Evolutionary conservation across 1,139 yeast species (phyloP), one percentile per base, ranked within the genome.

Genomic region (Pichia sp.): DNA sequence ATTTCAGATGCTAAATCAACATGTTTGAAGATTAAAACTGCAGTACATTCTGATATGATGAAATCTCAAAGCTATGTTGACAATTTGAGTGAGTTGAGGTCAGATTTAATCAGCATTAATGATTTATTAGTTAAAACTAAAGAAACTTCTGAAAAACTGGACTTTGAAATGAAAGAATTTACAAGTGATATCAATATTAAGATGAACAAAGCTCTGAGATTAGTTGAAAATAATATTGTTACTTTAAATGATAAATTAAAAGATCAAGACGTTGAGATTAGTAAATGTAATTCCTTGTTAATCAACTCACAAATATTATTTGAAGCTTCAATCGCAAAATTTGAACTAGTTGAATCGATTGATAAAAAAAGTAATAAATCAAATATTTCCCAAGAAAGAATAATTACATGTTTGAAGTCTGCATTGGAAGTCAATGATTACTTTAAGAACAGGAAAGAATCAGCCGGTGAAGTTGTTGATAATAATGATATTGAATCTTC

Each of bases 301-400:
- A 24, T 54, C 1, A 55, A 58, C 41, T 52, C 65, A 9, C 55
- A 60, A 45, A 51, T 57, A n/a, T 39, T 62, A 32, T 51, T 60
- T 39, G 63, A 61, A 40, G 57, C 64, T 2, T 53, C 62, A 16
- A 32, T 61, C 16, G 49, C 55, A 1, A 59, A 56, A 22, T 55
- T 59, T 42, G 62, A 60, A 45, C 22, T 16, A 22, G 13, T 35
- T 22, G 38, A 35, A 22, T 35, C 25, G 3, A 35, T 35, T 7
- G 13, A 20, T 20, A 34, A 53, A 4, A 40, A 55, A n/a, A 8
- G n/a, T 23, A 4, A 13, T 7, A 36, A 22, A 24, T 13, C 37
- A 15, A 23, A 26, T 18, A 11, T 4, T 9, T 30, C 29, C 5
- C 24, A 39, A 18, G 52, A 37, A 9, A 48, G 59, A 38, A 43